Evolutionary conservation across 768 basidiomycete genomes (phyloP).

Genomic region (Strobilomyces echinocephalus): DNA sequence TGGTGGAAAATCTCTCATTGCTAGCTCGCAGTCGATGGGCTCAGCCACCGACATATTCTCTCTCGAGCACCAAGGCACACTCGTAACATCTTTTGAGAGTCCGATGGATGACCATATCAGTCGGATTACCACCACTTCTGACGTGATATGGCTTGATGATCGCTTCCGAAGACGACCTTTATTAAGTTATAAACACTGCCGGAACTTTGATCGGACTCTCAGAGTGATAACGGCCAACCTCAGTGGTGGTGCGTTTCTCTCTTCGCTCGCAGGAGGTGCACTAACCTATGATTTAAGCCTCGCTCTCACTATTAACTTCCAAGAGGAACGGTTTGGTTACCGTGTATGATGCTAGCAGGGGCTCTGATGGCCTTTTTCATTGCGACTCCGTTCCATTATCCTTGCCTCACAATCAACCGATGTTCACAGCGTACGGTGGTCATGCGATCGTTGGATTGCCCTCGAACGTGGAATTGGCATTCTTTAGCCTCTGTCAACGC

Average conservation of each 20-base stretch:
- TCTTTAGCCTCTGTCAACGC: conserved; percentile 46
- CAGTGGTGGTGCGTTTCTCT: conserved; percentile 26
- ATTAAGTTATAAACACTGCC: conserved; percentile 55
- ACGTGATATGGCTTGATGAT: conserved; percentile 67
- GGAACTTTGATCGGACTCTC: conserved; percentile 58
- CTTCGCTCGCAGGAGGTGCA: background rate
- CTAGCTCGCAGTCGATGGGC: conserved; percentile 27
- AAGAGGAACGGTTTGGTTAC: conserved; percentile 54
- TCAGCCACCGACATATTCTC: conserved; percentile 33
- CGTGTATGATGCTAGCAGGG: conserved; percentile 56
- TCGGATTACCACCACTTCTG: conserved; percentile 54
- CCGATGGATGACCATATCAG: conserved; percentile 40
- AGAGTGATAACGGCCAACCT: conserved; percentile 36
- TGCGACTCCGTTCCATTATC: conserved; percentile 38
- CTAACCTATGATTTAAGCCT: conserved; percentile 32
- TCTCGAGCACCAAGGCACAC: conserved; percentile 30
- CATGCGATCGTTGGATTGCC: conserved; percentile 30
- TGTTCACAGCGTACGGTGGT: conserved; percentile 29
- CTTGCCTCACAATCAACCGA: conserved; percentile 30
- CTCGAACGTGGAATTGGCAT: conserved; percentile 25
- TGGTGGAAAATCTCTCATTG: conserved; percentile 3
- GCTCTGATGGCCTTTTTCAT: conserved; percentile 38
- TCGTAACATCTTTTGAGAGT: conserved; percentile 54
- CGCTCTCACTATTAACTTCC: conserved; percentile 55
- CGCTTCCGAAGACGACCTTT: conserved; percentile 55